A percentile compares a stretch with the other conserved stretches of the same genome.
Conservation (phyloP, 1,139 yeast species). For the Candida sp. region DNA sequence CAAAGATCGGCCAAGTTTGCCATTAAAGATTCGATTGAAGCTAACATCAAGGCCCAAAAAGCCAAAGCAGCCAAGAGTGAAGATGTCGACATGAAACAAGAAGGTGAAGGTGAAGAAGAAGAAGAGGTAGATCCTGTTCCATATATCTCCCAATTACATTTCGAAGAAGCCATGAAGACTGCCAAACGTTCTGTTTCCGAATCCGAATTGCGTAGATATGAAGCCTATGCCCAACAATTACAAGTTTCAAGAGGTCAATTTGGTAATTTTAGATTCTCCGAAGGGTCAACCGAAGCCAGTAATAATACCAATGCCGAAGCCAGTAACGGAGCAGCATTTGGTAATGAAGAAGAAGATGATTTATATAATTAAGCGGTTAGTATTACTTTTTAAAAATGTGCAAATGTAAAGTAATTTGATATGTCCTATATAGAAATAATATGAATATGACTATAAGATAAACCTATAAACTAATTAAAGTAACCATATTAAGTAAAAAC, state of each 20-base stretch:
- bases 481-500: no score
- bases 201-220: slow-evolving; percentile 97
- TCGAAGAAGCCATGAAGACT: slow-evolving; percentile 99
- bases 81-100: slow-evolving; percentile 60
- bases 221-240: slow-evolving; percentile 96
- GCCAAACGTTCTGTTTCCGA: slow-evolving; percentile 97
- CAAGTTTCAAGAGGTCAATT: slow-evolving; percentile 94
- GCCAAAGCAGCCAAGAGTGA: slow-evolving; percentile 49
- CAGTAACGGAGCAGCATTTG: slow-evolving; percentile 39
- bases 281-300: slow-evolving; percentile 27
- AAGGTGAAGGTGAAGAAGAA: slow-evolving; percentile 46
- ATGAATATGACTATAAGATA: no score
- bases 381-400: no score
- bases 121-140: slow-evolving; percentile 92
- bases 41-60: slow-evolving; percentile 54
- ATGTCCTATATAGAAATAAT: not conserved
- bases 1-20: slow-evolving; percentile 99
- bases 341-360: slow-evolving; percentile 87
- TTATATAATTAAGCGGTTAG: slow-evolving; percentile 60
- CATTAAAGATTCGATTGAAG: slow-evolving; percentile 96
- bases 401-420: no score
- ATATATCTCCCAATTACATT: slow-evolving; percentile 85
- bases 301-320: slow-evolving; percentile 10
- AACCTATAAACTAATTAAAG: no score
- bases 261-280: slow-evolving; percentile 70